Percentiles rank a stretch among this genome's conserved stretches.
phyloP scores from a whole-genome alignment of 805 yeast genomes.

The Dipodascus albidus region DNA sequence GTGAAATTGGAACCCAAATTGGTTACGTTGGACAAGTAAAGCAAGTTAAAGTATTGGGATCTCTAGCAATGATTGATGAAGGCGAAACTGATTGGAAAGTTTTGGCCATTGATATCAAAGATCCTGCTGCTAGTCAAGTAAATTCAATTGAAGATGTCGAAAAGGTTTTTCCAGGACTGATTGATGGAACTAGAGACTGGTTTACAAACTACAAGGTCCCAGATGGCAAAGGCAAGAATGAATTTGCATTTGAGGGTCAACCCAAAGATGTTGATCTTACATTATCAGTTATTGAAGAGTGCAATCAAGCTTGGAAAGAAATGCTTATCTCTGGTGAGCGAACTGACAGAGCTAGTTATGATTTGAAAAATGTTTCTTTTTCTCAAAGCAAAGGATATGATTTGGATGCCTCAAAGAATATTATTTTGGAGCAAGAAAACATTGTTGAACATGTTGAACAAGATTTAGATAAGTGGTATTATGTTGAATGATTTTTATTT shows the following conservation, averaged over 20 bases:
- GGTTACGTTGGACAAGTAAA: constrained; percentile 58
- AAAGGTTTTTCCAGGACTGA: constrained; percentile 54
- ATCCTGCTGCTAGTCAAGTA: constrained; percentile 50
- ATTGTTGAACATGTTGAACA: too few relatives aligned
- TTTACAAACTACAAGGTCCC: constrained; percentile 77
- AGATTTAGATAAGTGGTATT: background rate
- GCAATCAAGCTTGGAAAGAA: constrained; percentile 56
- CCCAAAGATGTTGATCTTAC: constrained; percentile 50
- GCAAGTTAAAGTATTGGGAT: constrained; percentile 86
- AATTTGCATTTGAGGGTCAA: constrained; percentile 64
- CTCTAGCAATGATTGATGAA: constrained; percentile 90
- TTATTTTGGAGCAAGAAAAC: too few relatives aligned
- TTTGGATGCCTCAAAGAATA: constrained; percentile 25
- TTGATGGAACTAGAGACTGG: constrained; percentile 64
- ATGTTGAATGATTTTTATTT: too few relatives aligned
- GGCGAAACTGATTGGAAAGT: constrained; percentile 97
- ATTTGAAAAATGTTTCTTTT: constrained; percentile 6
- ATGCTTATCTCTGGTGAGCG: constrained; percentile 30
- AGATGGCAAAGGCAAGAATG: constrained; percentile 65
- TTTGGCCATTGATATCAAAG: constrained; percentile 55
- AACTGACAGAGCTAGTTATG: background rate
- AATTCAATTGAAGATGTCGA: constrained; percentile 61
- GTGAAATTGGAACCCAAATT: constrained; percentile 68
- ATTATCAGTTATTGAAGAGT: constrained; percentile 46
- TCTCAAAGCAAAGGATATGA: background rate